These are phyloP conservation scores for Rosa multiflora DNA, from an alignment of 306 rosid species.

Conservation along the genomic window DNA sequence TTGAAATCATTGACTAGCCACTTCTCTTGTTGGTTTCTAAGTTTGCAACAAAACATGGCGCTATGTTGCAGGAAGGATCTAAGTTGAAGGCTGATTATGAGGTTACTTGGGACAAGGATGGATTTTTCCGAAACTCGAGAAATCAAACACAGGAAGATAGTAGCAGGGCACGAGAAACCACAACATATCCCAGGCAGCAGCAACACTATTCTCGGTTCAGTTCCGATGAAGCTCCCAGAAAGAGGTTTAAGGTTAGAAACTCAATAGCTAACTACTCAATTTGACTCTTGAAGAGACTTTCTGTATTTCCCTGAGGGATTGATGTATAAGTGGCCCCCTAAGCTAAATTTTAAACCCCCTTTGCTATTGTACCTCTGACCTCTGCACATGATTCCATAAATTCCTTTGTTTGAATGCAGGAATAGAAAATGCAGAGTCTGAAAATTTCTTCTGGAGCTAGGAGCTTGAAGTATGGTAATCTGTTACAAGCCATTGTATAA, in stretches of 20 bases:
- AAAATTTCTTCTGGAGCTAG: conserved; percentile 8
- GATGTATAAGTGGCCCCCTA: background rate
- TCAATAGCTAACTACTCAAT: background rate
- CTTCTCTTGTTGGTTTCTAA: background rate
- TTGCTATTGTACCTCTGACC: conserved; percentile 4
- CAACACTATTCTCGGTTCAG: background rate
- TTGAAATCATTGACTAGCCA: background rate
- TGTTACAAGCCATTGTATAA: background rate
- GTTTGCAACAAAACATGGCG: conserved; percentile 19
- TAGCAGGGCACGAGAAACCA: conserved; percentile 27
- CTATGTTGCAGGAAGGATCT: conserved; percentile 71
- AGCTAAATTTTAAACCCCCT: background rate
- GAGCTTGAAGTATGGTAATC: conserved; percentile 9
- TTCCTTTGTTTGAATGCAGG: conserved; percentile 45
- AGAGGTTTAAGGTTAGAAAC: conserved; percentile 79
- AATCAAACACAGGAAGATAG: conserved; percentile 44
- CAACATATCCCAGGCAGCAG: conserved; percentile 41
- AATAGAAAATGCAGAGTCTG: conserved; percentile 32
- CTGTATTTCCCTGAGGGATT: background rate
- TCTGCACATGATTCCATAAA: conserved; percentile 25
- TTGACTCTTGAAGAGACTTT: background rate
- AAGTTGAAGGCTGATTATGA: conserved; percentile 78
- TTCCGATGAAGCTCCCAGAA: conserved; percentile 65
- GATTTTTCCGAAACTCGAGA: conserved; percentile 48
- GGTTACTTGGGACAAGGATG: conserved; percentile 81